Evolutionary conservation across 495 filamentous ascomycete species (phyloP), one percentile per base, ranked within the genome.

Genomic region (Tetracladium setigerum): DNA sequence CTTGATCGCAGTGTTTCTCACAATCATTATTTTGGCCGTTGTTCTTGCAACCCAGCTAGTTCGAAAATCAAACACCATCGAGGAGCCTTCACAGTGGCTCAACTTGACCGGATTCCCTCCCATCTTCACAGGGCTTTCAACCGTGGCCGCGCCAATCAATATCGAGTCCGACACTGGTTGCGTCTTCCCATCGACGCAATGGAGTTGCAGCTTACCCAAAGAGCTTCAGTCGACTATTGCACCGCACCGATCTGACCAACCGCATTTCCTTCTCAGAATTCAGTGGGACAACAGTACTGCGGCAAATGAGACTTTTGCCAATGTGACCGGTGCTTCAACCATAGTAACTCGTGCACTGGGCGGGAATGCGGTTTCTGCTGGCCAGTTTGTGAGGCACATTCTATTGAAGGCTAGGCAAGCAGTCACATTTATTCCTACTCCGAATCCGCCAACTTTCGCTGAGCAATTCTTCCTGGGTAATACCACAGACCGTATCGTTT

Each of bases 41-140:
- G 65, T 79, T 2, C 69, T 89, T 0, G 82, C 76, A 1, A 70
- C 78, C 32, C 72, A 77, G 1, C 62, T 90, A 44, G 75, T 75
- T 15, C 70, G 65, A n/a, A 73, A 71, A 32, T 36, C 52, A 35
- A 52, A 39, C 31, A 40, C 49, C 10, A 30, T 47, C 16, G 39
- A 51, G 0, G 69, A 72, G 13, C 67, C 78, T 49, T 74, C 76
- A 4, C 67, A 76, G 30, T 95, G 84, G 79, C 71, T 94, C 30
- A 95, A 94, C 56, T 61, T 95, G 19, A 94, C 89, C 1, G 80
- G 80, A 19, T 95, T 84, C 52, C 89, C 89, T 30, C 84, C 89
- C 0, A 87, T 95, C 47, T 86, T 84, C 8, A 89, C 85, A 0
- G 89, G 89, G 1, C 70, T 94, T 44, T 70, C 81, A 24, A 94